Base-by-base conservation (phyloP, 345 rosid species). In the Eucalyptus curtisii region DNA sequence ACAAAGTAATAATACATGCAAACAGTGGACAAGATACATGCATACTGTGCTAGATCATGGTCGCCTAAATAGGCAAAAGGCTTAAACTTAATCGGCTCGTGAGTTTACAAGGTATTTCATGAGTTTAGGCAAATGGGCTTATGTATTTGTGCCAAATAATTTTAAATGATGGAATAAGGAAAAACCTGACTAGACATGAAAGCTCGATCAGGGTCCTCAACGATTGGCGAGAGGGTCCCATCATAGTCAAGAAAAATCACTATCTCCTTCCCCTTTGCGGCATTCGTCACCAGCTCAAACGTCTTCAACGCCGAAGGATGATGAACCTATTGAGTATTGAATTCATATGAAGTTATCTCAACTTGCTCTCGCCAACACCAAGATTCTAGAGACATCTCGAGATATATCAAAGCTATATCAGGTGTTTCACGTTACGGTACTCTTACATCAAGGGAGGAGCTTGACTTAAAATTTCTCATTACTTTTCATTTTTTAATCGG, bases 171-270 rank as follows among this genome's bases (percentile, higher is more conserved):
- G 37, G 30, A 42, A 42, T 61, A 87, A 82, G 80, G 13, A 90
- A 89, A 64, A 85, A 97, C 99, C 96, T 98, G 96, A 61, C 86
- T 92, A 49, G 99, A 92, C 95, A 98, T 97, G 95, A 94, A 96
- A 87, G 99, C 99, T 93, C 92, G 93, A 90, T 98, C 99, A 47
- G 99, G 99, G 91, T 98, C 97, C 88, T 93, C 97, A 53, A 98
- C 99, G 19, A 98, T 98, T 8, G 98, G 99, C 13, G 99, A 96
- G 86, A 98, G 97, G 10, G 99, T 98, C 4, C 99, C 99, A 50
- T 98, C 99, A 55, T 98, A 98, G 90, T 98, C 99, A 44, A 98
- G 94, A 87, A 98, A 98, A 97, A 98, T 95, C 17, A 95, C 96
- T 53, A 98, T 94, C 86, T 95, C 93, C 91, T 96, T 98, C 90